Conservation (phyloP, 257 asterid genomes). For the Henckelia pumila region DNA sequence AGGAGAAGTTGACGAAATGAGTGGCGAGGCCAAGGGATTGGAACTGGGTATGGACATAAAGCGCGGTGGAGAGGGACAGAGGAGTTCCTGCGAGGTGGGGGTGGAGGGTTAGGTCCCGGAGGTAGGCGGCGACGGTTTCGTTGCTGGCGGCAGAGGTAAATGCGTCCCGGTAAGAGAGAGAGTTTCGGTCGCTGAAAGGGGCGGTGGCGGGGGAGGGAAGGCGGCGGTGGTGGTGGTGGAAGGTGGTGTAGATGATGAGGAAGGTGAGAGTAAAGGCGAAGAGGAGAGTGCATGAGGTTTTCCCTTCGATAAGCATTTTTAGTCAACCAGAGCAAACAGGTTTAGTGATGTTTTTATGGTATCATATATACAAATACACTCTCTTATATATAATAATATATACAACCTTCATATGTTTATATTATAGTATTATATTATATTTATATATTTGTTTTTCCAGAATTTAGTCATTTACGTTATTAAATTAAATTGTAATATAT, state of each 20-base stretch:
- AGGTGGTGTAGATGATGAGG: conserved; percentile 43
- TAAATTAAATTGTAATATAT: no score
- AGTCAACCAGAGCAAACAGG: no score
- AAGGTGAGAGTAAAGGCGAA: conserved; percentile 36
- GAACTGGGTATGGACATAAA: conserved; percentile 67
- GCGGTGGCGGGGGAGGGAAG: conserved; percentile 13
- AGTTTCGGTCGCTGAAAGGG: neutral
- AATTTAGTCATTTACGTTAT: no score
- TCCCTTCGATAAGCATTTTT: conserved; percentile 33
- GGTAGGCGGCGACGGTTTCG: conserved; percentile 73
- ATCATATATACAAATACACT: no score
- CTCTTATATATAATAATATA: no score
- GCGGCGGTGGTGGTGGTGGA: conserved; percentile 31
- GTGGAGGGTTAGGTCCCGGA: conserved; percentile 80
- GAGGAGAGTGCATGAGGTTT: conserved; percentile 46
- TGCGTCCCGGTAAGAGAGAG: conserved; percentile 22
- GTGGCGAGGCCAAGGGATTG: conserved; percentile 50
- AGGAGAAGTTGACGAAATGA: conserved; percentile 50
- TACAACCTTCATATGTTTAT: no score
- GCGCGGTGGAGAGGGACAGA: conserved; percentile 55
- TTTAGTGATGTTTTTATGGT: no score
- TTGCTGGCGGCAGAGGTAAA: conserved; percentile 72
- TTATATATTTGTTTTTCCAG: no score
- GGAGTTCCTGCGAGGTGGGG: conserved; percentile 94
- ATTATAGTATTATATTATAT: no score